Conservation (phyloP, 768 basidiomycete genomes). For the Pleurotus salmoneostramineus region DNA sequence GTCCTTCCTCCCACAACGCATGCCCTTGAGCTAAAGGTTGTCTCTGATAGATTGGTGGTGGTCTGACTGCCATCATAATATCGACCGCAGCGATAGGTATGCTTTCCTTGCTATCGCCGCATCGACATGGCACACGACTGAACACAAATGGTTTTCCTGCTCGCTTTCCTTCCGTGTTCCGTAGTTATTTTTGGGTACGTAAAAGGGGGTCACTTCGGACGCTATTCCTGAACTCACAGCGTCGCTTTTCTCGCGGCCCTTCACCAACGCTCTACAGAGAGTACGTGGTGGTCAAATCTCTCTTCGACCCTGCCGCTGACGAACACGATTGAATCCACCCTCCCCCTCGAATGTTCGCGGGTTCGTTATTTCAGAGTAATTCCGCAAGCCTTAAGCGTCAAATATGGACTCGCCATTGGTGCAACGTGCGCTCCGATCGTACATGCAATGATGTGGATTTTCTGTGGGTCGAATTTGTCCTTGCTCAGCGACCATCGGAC, state of each 20-base stretch:
- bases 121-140: background rate
- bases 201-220: background rate
- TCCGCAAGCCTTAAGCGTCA: conserved; percentile 71
- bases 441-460: conserved; percentile 64
- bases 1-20: conserved; percentile 14
- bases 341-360: background rate
- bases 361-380: conserved; percentile 36
- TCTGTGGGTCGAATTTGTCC: conserved; percentile 23
- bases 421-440: conserved; percentile 78
- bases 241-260: too few species aligned
- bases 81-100: conserved; percentile 72
- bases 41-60: conserved; percentile 48
- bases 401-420: conserved; percentile 80
- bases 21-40: background rate
- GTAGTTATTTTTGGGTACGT: background rate
- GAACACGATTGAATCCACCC: too few species aligned
- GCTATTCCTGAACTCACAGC: background rate
- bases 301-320: too few species aligned
- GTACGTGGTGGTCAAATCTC: background rate
- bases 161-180: background rate
- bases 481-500: too few species aligned
- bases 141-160: too few species aligned
- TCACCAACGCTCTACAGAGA: background rate
- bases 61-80: conserved; percentile 72
- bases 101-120: conserved; percentile 10